Base-by-base conservation (phyloP, 2,329 filamentous ascomycete genomes). In the Penicillium sp. region DNA sequence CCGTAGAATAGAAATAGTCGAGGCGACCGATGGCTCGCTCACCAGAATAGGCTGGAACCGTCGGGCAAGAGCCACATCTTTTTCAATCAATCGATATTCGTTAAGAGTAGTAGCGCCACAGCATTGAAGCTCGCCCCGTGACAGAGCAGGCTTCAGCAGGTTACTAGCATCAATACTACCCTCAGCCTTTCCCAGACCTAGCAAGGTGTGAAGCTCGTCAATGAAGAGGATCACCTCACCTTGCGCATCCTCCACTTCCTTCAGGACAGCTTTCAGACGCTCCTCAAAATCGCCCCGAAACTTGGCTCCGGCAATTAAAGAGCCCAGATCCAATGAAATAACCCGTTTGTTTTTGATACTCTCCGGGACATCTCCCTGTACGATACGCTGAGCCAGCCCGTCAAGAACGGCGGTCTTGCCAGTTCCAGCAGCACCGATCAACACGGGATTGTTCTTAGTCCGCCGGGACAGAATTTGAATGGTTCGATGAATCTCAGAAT, bases 281-380 rank as follows among this genome's bases (percentile, higher is more conserved):
- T 99, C 94, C 72, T 99, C 94, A 57, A 99, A 97, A 66, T 99
- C 94, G 47, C 94, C 94, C 46, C 94, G 81, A 67, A 94, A 99
- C 69, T 97, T 97, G 42, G 94, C 92, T 47, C 94, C 94, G 2
- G 94, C 94, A 66, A 99, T 97, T 16, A 99, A 83, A 35, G 90
- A 91, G 2, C 94, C 94, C 5, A 99, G 81, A 67, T 99, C 94
- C 37, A 97, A 76, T 7, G 88, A 85, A 54, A 97, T 85, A 24
- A 99, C 93, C 51, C 87, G 82, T 75, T 97, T 97, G 66, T 97
- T 88, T 76, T 96, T 96, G 72, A 99, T 89, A 64, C 90, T 96
- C 74, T 97, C 94, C 0, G 94, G 93, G 0, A 97, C 92, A 75
- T 97, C 93, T 2, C 93, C 93, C 61, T 87, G 84, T 2, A 97